These are phyloP conservation scores for Fusarium algeriense DNA, from an alignment of 2,329 filamentous ascomycete genomes.

Conservation along the genomic window DNA sequence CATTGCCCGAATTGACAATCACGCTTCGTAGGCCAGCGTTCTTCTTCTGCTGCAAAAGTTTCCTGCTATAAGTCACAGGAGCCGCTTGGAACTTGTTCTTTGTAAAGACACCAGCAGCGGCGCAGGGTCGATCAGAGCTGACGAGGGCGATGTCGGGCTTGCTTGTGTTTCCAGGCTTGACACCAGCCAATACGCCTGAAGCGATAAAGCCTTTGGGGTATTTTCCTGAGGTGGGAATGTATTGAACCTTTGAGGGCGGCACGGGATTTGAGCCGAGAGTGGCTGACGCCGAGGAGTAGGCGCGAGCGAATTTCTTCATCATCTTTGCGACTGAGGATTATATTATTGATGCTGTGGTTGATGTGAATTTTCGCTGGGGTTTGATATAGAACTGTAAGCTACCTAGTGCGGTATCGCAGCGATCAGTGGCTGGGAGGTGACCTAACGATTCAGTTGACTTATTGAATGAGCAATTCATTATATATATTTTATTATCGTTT, in stretches of 20 bases:
- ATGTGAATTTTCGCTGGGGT: slow-evolving; percentile 31
- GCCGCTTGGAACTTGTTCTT: slow-evolving; percentile 99
- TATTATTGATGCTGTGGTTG: slow-evolving; percentile 24
- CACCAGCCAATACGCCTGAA: slow-evolving; percentile 89
- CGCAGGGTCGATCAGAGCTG: slow-evolving; percentile 85
- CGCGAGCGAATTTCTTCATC: slow-evolving; percentile 52
- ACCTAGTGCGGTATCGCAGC: slow-evolving; percentile 39
- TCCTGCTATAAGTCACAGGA: slow-evolving; percentile 86
- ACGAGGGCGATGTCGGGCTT: slow-evolving; percentile 93
- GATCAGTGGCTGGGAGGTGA: slow-evolving; percentile 26
- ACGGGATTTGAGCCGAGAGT: slow-evolving; percentile 57
- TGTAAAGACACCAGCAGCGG: slow-evolving; percentile 93
- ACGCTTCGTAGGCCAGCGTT: slow-evolving; percentile 82
- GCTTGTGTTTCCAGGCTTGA: slow-evolving; percentile 91
- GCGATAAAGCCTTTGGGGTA: slow-evolving; percentile 93
- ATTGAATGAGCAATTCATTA: background rate
- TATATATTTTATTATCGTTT: background rate
- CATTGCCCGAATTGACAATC: slow-evolving; percentile 94
- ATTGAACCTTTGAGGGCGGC: slow-evolving; percentile 87
- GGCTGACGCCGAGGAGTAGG: slow-evolving; percentile 50
- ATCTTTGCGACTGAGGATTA: slow-evolving; percentile 19
- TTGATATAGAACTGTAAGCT: slow-evolving; percentile 4
- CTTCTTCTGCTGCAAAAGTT: slow-evolving; percentile 74
- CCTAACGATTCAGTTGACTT: slow-evolving; percentile 21
- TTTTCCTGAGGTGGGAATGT: slow-evolving; percentile 84